Conservation (phyloP, 2,329 filamentous ascomycete species). For the Colletotrichum gigasporum region DNA sequence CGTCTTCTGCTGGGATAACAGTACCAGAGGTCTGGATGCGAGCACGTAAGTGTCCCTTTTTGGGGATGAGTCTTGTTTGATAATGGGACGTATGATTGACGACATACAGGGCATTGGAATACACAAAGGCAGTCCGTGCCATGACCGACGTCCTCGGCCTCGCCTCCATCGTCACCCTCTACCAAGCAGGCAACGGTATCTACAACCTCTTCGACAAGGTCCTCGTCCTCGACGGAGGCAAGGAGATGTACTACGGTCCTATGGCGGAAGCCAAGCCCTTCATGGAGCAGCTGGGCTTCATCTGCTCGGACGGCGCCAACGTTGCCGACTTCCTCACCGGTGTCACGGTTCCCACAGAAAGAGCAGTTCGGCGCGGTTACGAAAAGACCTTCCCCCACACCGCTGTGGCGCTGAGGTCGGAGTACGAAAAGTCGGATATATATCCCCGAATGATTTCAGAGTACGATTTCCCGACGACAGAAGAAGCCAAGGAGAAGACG, state of each 20-base stretch:
- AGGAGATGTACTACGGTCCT: conserved; percentile 72
- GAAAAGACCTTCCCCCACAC: conserved; percentile 56
- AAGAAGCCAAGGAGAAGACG: conserved; percentile 58
- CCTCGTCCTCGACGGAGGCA: conserved; percentile 72
- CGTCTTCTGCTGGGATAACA: conserved; percentile 75
- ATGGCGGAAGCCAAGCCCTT: conserved; percentile 67
- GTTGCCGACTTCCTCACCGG: conserved; percentile 73
- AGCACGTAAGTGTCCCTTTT: conserved; percentile 54
- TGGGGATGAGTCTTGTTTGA: too few relatives aligned
- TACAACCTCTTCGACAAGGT: conserved; percentile 78
- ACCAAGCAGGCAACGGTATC: conserved; percentile 76
- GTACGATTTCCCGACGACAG: conserved; percentile 64
- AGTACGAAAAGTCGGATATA: conserved; percentile 63
- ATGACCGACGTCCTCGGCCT: conserved; percentile 71
- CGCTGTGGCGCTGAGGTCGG: conserved; percentile 51
- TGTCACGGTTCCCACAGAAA: conserved; percentile 73
- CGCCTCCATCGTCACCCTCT: conserved; percentile 70
- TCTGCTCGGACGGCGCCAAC: conserved; percentile 70
- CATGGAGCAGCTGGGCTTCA: conserved; percentile 72
- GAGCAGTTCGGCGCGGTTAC: conserved; percentile 61
- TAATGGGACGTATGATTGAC: too few relatives aligned
- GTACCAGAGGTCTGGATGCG: conserved; percentile 72
- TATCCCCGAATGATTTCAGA: conserved; percentile 61
- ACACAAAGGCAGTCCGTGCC: conserved; percentile 67
- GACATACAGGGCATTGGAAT: conserved; percentile 61